Evolutionary conservation across 345 rosid genomes (phyloP), one percentile per base, ranked within the genome.

Genomic region (Euphorbia tirucalli): DNA sequence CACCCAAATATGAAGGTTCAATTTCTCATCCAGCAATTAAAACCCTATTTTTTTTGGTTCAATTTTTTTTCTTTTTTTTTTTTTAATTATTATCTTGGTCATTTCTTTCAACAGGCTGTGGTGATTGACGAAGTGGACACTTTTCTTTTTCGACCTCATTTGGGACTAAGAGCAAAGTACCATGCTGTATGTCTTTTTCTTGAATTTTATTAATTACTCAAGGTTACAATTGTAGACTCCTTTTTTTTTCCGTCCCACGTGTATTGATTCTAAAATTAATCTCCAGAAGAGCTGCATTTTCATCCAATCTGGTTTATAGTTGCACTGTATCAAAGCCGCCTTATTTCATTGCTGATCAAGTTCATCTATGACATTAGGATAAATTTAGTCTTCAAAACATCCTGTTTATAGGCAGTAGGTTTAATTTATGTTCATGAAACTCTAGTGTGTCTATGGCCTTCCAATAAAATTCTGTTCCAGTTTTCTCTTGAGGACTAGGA

Each of bases 1-100:
- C 99, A 95, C 82, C 99, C 96, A 78, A 92, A 90, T 75, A 95
- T 95, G 99, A 95, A 90, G 98, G 98, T 95, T 71, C 8, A 25
- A 28, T 35, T 76, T 71, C 30, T 37, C 39, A 25, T 74, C 44
- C 59, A 30, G 25, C 35, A 19, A n/a, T 56, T 71, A 5, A 6
- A 11, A 61, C 39, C 7, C 4, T 35, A 35, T 35, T 18, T 43
- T 32, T 19, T 24, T 4, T 39, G 24, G 18, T 30, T 24, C 28
- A 11, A 7, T 72, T 21, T 55, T 21, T 55, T 7, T 8, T 9
- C 8, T 21, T 65, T 11, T 71, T 16, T 22, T 16, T 3, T 49
- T 14, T n/a, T 16, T 13, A 2, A 32, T 39, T 49, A 66, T 50
- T 60, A 14, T 16, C 48, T 49, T 65, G 7, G 55, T 19, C 56